These are phyloP conservation scores for Hippophae rhamnoides DNA, from an alignment of 306 rosid species.

Conservation along the genomic window DNA sequence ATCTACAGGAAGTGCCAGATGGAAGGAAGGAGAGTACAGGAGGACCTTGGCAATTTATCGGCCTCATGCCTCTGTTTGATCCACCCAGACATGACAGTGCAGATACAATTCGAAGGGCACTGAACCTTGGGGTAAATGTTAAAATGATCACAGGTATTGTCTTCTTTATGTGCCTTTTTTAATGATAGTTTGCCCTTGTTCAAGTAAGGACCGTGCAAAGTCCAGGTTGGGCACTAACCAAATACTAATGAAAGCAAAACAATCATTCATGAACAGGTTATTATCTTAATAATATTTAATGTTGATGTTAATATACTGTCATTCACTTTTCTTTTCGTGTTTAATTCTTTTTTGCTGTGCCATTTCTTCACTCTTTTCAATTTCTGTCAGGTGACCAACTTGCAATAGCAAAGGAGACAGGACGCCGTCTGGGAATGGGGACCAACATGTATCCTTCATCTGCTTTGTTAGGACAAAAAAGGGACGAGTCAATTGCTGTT, in stretches of 20 bases:
- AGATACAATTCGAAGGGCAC: conserved; percentile 65
- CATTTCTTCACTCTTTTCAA: conserved; percentile 3
- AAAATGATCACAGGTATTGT: conserved; percentile 76
- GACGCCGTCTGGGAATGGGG: conserved; percentile 84
- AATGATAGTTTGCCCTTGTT: not conserved
- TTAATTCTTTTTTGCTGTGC: conserved; percentile 1
- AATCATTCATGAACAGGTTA: not conserved
- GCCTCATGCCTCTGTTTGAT: conserved; percentile 72
- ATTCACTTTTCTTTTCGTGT: not conserved
- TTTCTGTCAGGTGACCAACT: conserved; percentile 64
- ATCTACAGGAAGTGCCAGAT: conserved; percentile 65
- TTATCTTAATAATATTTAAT: too few species aligned
- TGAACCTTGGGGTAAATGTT: conserved; percentile 77
- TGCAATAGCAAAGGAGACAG: conserved; percentile 82
- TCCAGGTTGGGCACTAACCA: not conserved
- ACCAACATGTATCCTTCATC: conserved; percentile 88
- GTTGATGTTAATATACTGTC: not conserved
- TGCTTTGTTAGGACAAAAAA: conserved; percentile 57
- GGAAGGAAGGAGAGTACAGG: conserved; percentile 70
- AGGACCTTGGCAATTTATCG: conserved; percentile 67
- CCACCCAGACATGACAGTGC: conserved; percentile 92
- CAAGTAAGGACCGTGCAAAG: not conserved
- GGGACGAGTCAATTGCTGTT: conserved; percentile 41
- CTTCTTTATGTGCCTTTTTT: not conserved
- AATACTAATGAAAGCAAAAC: not conserved